Percentiles rank a stretch among this genome's conserved stretches.
phyloP scores from a whole-genome alignment of 2,329 filamentous ascomycete species.

The Penicillium rolfsii region DNA sequence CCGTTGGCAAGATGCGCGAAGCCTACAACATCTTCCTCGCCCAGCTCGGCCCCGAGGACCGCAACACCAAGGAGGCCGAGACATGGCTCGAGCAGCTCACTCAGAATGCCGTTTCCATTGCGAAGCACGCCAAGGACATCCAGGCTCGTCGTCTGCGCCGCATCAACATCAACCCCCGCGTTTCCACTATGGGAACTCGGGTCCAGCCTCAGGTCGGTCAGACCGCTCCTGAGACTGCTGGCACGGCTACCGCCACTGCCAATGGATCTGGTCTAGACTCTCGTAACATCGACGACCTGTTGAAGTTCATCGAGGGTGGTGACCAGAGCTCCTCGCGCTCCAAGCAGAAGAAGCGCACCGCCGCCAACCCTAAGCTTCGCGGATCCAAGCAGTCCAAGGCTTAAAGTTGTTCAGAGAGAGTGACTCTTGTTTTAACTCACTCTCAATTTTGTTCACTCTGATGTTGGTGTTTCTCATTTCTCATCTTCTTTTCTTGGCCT shows the following conservation, averaged over 20 bases:
- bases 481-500: constrained; percentile 29
- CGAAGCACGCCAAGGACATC: constrained; percentile 88
- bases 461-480: constrained; percentile 16
- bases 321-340: constrained; percentile 46
- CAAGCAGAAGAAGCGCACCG: constrained; percentile 51
- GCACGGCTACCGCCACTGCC: constrained; percentile 40
- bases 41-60: constrained; percentile 84
- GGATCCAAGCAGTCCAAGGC: constrained; percentile 47
- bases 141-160: constrained; percentile 74
- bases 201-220: constrained; percentile 67
- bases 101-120: constrained; percentile 90
- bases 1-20: constrained; percentile 91
- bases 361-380: constrained; percentile 50
- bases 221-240: constrained; percentile 55
- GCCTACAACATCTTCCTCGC: constrained; percentile 93
- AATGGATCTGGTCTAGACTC: constrained; percentile 62
- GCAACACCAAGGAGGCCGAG: constrained; percentile 97
- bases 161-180: constrained; percentile 68
- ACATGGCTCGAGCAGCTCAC: constrained; percentile 96
- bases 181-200: constrained; percentile 58
- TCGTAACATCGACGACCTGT: constrained; percentile 86
- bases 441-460: background rate
- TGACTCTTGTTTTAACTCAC: background rate
- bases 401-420: constrained; percentile 20
- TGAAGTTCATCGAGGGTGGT: constrained; percentile 88